Conservation (phyloP, 345 rosid genomes). For the Rhodomyrtus tomentosa region DNA sequence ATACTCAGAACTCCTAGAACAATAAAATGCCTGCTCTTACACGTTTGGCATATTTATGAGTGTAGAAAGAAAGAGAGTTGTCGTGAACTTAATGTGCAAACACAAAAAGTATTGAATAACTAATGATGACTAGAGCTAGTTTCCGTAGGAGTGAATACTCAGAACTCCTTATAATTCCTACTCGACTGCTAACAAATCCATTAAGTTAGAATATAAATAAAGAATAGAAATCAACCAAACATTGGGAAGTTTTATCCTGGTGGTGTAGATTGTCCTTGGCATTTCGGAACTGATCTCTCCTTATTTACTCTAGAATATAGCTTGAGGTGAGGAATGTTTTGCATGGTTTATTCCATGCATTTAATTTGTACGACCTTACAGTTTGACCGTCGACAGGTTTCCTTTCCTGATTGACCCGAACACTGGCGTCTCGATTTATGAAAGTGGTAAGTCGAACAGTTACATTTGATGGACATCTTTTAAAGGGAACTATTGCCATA, state of each 20-base stretch:
- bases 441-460: constrained; percentile 50
- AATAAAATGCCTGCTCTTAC: background rate
- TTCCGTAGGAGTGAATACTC: background rate
- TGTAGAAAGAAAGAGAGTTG: background rate
- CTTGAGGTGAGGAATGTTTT: background rate
- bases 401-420: constrained; percentile 72
- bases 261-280: background rate
- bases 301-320: background rate
- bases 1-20: background rate
- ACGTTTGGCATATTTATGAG: background rate
- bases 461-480: background rate
- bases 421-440: constrained; percentile 55
- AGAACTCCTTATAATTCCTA: background rate
- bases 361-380: background rate
- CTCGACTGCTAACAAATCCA: background rate
- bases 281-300: background rate
- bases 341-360: background rate
- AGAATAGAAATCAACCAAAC: background rate
- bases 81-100: background rate
- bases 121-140: background rate
- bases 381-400: constrained; percentile 35
- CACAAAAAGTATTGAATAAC: background rate
- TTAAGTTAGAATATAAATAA: background rate
- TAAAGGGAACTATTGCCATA: background rate
- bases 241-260: background rate